Base-by-base conservation (phyloP, 192 early-diverging fungal species). In the Coemansia asiatica region DNA sequence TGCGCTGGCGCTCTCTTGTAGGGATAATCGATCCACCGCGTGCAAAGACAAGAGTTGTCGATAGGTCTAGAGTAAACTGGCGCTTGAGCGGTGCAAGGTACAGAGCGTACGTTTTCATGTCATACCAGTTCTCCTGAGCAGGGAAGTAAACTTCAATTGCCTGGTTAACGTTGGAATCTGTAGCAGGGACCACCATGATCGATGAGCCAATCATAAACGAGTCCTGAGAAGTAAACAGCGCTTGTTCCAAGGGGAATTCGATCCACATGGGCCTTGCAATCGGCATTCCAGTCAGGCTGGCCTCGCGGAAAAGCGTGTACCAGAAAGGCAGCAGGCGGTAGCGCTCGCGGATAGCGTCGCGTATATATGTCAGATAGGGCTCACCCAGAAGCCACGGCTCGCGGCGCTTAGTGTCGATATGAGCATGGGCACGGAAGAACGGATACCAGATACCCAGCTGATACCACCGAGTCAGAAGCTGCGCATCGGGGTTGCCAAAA, bases 351-450 rank as follows among this genome's bases (percentile, higher is more conserved):
- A 99, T 74, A 8, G 91, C 90, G 9, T 86, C 81, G 23, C 97
- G 91, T 55, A 97, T 93, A 58, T 85, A 81, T 1, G 73, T 63
- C 22, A 91, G 90, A 35, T 90, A 89, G 1, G 91, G 90, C 68
- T 97, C 95, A 35, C 92, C 94, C 79, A 93, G 87, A 22, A 98
- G 65, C 92, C 95, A 99, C 7, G 97, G 97, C 71, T 99, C 97
- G 35, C 95, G 89, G 29, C 97, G 90, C 72, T 94, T 96, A 25
- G 95, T 94, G 78, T 98, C 95, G 59, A 98, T 91, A 74, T 99
- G 95, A 4, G 97, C 94, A 74, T 99, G 97, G 2, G 88, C 97
- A 27, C 97, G 89, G 87, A 97, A 94, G 79, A 99, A 99, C 12
- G 97, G 97, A 63, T 98, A 94, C 80, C 91, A 95, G 29, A 90